Conservation (phyloP, 1,284 basidiomycete species). For the Boletus semigastroideus region DNA sequence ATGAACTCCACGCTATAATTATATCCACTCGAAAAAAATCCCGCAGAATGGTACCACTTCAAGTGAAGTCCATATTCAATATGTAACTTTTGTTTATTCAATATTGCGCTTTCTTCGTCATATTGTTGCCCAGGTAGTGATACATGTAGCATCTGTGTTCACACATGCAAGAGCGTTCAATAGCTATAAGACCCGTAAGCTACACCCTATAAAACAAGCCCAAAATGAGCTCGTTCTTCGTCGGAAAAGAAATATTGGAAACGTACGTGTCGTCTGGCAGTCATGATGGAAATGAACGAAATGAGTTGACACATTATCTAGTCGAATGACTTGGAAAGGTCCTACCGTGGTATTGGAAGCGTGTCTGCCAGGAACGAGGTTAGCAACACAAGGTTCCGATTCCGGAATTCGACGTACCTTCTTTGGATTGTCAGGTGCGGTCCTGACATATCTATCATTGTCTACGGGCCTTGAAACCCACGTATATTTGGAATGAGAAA, state of each 20-base stretch:
- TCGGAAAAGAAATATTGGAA: neutral
- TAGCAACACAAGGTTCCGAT: slow-evolving; percentile 4
- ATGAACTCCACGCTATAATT: neutral
- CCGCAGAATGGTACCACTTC: neutral
- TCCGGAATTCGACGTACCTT: slow-evolving; percentile 50
- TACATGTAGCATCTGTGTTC: slow-evolving; percentile 19
- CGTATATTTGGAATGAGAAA: slow-evolving; percentile 8
- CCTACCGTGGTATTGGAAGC: slow-evolving; percentile 76
- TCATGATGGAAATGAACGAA: slow-evolving; percentile 1
- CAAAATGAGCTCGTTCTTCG: neutral
- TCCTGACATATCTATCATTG: slow-evolving; percentile 75
- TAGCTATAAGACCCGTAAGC: slow-evolving; percentile 8
- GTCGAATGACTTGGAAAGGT: neutral
- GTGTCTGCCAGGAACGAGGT: slow-evolving; percentile 47
- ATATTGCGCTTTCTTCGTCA: slow-evolving; percentile 4
- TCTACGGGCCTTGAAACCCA: slow-evolving; percentile 57
- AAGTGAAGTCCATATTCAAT: neutral
- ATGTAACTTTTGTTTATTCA: neutral
- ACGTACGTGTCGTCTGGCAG: slow-evolving; percentile 44
- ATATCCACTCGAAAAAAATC: neutral
- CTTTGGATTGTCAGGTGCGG: slow-evolving; percentile 86
- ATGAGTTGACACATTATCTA: slow-evolving; percentile 12
- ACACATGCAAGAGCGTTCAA: slow-evolving; percentile 21
- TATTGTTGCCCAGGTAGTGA: slow-evolving; percentile 14
- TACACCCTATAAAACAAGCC: slow-evolving; percentile 20